These are phyloP conservation scores for Raffaelea ambrosiae DNA, from an alignment of 2,329 filamentous ascomycete species.

Conservation along the genomic window DNA sequence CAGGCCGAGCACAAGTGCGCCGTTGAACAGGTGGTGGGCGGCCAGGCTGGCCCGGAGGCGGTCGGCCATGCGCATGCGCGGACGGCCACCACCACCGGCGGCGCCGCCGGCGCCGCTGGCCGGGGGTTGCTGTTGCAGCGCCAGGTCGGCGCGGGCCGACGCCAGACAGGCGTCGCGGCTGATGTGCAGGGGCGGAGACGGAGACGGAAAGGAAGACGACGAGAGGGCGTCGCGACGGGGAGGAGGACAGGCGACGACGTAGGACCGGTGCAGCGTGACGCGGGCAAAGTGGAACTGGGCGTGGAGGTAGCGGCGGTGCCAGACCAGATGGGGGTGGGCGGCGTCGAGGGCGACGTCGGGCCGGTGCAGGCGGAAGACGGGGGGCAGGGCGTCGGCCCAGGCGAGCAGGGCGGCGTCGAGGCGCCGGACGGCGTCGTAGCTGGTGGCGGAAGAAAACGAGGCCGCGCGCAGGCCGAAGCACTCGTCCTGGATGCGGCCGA, in stretches of 20 bases:
- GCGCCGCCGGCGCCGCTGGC: too few relatives aligned
- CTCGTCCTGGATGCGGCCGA: conserved; percentile 29
- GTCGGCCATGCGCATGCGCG: neutral
- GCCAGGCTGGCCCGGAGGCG: conserved; percentile 14
- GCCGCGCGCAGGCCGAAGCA: conserved; percentile 25
- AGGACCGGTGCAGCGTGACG: conserved; percentile 30
- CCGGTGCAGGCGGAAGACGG: conserved; percentile 24
- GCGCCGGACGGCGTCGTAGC: conserved; percentile 25
- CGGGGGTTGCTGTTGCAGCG: too few relatives aligned
- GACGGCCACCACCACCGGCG: neutral
- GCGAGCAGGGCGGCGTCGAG: conserved; percentile 23
- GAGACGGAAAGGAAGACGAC: neutral
- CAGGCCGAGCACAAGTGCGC: conserved; percentile 28
- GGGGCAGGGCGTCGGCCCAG: conserved; percentile 24
- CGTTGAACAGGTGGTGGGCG: conserved; percentile 31
- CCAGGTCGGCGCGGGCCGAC: too few relatives aligned
- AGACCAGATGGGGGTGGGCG: conserved; percentile 20
- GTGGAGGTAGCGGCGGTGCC: conserved; percentile 29
- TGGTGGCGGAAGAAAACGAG: conserved; percentile 16
- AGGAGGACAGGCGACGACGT: too few relatives aligned
- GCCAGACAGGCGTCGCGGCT: too few relatives aligned
- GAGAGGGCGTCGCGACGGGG: too few relatives aligned
- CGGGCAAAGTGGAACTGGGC: conserved; percentile 29
- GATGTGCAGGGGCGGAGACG: too few relatives aligned
- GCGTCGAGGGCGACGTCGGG: conserved; percentile 23